phyloP scores from a whole-genome alignment of 2,329 filamentous ascomycete species.

The Aspergillus bombycis region DNA sequence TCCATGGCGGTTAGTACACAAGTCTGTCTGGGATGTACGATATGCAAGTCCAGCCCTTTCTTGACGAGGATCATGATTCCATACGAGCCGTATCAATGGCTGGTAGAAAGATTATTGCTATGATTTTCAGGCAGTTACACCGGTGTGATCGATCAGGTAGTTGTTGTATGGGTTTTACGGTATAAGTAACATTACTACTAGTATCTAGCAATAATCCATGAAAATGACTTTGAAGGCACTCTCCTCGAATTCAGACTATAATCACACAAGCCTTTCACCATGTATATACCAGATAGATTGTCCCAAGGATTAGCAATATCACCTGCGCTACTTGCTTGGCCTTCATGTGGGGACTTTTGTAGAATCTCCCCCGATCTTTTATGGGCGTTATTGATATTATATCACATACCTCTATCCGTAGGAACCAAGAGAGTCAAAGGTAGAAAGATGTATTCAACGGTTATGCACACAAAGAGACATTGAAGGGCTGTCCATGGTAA shows the following conservation, averaged over 20 bases:
- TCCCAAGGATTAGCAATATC: background rate
- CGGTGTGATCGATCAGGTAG: too few species aligned
- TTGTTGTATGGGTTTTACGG: too few species aligned
- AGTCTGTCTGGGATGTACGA: background rate
- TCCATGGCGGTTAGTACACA: background rate
- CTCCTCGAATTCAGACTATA: background rate
- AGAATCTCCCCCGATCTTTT: background rate
- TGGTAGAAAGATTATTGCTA: background rate
- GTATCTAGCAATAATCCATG: background rate
- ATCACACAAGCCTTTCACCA: background rate
- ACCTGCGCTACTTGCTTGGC: background rate
- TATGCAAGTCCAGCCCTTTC: background rate
- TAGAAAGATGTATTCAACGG: background rate
- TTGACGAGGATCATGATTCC: background rate
- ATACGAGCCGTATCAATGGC: background rate
- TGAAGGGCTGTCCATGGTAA: background rate
- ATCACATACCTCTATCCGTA: too few species aligned
- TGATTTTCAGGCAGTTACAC: too few species aligned
- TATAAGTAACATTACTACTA: too few species aligned
- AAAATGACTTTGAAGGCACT: background rate
- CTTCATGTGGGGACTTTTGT: background rate
- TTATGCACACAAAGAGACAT: background rate
- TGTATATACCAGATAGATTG: background rate
- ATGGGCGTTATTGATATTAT: background rate
- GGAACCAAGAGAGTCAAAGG: too few species aligned